Conservation (phyloP, 371 early-diverging fungal genomes). For the Mortierella sp. region DNA sequence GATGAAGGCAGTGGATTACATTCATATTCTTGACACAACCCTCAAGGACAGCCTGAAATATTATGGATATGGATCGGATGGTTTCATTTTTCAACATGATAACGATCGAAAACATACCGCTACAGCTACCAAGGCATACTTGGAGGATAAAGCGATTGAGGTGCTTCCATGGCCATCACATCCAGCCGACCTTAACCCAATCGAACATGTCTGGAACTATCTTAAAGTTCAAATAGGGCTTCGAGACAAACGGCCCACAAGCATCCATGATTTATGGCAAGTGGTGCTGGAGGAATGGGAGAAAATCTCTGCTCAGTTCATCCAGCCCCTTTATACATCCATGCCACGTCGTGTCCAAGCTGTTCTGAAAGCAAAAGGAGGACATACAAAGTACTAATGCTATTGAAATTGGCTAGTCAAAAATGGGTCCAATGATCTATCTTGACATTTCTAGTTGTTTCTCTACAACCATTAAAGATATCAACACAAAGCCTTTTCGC, state of each 20-base stretch:
- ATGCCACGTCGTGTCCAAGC: conserved; percentile 1
- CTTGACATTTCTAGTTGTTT: no score
- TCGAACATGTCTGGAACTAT: conserved; percentile 17
- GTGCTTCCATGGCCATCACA: conserved; percentile 15
- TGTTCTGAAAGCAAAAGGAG: conserved; percentile 13
- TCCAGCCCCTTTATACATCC: conserved; percentile 7
- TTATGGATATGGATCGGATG: not conserved
- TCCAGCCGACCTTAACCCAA: conserved; percentile 15
- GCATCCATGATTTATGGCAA: conserved; percentile 18
- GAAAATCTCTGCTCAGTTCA: not conserved
- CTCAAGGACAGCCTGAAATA: conserved; percentile 13
- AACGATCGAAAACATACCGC: conserved; percentile 18
- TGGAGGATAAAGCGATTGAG: not conserved
- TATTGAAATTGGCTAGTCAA: no score
- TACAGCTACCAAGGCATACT: conserved; percentile 5
- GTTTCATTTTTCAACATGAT: conserved; percentile 20
- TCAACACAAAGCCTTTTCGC: no score
- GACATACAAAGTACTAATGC: conserved; percentile 3
- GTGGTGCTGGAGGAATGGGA: conserved; percentile 16
- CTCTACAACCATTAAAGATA: no score
- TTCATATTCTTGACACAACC: conserved; percentile 15
- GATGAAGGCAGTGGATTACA: conserved; percentile 22
- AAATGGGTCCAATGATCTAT: no score
- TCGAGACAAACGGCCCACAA: not conserved
- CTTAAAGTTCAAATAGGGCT: conserved; percentile 17